Evolutionary conservation across 768 basidiomycete species (phyloP), one percentile per base, ranked within the genome.

Genomic region (Vishniacozyma victoriae): DNA sequence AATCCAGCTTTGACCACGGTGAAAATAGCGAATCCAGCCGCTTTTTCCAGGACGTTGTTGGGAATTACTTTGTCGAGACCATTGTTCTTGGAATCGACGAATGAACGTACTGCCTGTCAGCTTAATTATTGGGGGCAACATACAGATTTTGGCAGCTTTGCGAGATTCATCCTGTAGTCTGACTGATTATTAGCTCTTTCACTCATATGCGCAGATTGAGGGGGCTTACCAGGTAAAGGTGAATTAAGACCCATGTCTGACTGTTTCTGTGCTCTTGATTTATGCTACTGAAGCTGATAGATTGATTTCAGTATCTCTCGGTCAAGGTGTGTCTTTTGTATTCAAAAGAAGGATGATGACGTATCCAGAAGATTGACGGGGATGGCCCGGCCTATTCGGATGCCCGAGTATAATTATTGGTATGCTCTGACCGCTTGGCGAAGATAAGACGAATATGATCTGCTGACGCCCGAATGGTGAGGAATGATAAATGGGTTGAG

Each of bases 61-160:
- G 82, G 81, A 48, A 83, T 77, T 52, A 82, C 75, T 44, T 87
- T 85, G 62, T 95, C 91, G 23, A 93, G 78, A 2, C 87, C 86
- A 62, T 87, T 86, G 68, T 87, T 87, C 27, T 75, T 78, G 51
- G 75, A 77, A 64, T 88, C 84, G 25, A 91, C 84, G 62, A 95
- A 93, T 16, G 85, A 86, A 54, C 81, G 77, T 72, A 93, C 87
- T 91, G 64, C 2, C 38, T 26, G 11, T 42, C 40, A 40, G 20
- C 23, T 18, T 5, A 23, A 27, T 16, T 44, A 46, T 6, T 15
- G 35, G 49, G 11, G 16, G 16, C 13, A n/a, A 60, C 84, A 45
- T 54, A 87, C 88, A 83, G 50, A 91, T 95, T 64, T 83, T 87
- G 7, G 86, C 81, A 20, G 89, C 89, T 70, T 93, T 95, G 40